A percentile compares a stretch with the other conserved stretches of the same genome.
phyloP scores from a whole-genome alignment of 1,139 yeast species.

The Geotrichum histeridarum region DNA sequence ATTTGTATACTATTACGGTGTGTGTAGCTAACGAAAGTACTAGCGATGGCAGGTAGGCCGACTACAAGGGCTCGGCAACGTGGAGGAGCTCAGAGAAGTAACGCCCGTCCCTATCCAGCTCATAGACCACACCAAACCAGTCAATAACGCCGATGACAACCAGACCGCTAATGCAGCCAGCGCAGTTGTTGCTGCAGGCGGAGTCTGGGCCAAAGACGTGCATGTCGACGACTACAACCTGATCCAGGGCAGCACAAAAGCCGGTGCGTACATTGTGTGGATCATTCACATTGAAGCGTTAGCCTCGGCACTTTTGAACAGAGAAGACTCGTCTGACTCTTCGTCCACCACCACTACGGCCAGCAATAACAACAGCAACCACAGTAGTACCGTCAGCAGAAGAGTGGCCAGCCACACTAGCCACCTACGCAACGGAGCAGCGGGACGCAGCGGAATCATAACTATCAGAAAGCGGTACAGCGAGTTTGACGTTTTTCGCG shows the following conservation, averaged over 20 bases:
- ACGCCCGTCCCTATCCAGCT: slow-evolving; percentile 16
- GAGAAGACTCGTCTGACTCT: background rate
- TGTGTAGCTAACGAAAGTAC: background rate
- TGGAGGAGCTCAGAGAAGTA: slow-evolving; percentile 7
- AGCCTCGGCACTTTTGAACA: background rate
- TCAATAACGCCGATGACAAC: background rate
- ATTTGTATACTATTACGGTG: no score
- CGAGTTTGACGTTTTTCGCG: slow-evolving; percentile 54
- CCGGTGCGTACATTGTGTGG: slow-evolving; percentile 43
- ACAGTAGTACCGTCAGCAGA: background rate
- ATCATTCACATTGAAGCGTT: slow-evolving; percentile 36
- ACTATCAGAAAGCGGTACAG: slow-evolving; percentile 56
- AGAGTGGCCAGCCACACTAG: background rate
- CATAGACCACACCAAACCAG: slow-evolving; percentile 10
- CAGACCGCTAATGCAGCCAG: slow-evolving; percentile 1
- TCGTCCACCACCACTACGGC: background rate
- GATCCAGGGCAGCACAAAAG: slow-evolving; percentile 36
- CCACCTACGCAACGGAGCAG: background rate
- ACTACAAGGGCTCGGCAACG: slow-evolving; percentile 15
- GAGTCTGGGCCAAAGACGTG: slow-evolving; percentile 41
- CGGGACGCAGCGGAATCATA: slow-evolving; percentile 43
- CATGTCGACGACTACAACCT: slow-evolving; percentile 41
- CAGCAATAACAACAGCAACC: background rate
- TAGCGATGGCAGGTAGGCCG: slow-evolving; percentile 19
- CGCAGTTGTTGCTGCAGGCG: background rate